These are phyloP conservation scores for Solanum ahanhuiri DNA, from an alignment of 257 asterid genomes.

Conservation along the genomic window DNA sequence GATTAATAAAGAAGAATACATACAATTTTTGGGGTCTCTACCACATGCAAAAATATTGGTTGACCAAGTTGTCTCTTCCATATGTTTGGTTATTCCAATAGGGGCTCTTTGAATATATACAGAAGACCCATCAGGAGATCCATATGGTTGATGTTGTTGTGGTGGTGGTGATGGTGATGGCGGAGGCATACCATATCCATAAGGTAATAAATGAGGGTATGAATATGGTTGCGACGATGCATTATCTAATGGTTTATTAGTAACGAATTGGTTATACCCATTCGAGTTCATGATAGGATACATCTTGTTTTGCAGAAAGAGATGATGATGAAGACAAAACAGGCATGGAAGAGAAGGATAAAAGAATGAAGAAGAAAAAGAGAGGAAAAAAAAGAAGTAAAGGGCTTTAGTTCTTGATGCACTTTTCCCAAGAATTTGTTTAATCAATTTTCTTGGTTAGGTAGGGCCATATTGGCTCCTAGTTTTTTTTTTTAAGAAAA, in stretches of 20 bases:
- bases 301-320: neutral
- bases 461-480: neutral
- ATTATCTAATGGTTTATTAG: neutral
- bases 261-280: neutral
- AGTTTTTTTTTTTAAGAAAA: neutral
- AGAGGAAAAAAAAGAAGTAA: neutral
- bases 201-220: neutral
- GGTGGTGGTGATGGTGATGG: neutral
- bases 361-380: neutral
- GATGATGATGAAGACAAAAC: neutral
- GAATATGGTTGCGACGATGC: neutral
- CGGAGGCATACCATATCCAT: neutral
- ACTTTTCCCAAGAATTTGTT: neutral
- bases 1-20: neutral
- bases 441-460: neutral
- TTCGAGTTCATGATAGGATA: neutral
- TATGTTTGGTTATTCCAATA: constrained; percentile 1
- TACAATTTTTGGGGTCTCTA: constrained; percentile 7
- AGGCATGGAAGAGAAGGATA: neutral
- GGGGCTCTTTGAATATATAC: constrained; percentile 1
- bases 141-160: neutral
- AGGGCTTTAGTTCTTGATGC: neutral
- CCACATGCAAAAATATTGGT: constrained; percentile 6
- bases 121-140: neutral
- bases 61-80: constrained; percentile 12